Conservation (phyloP, 1,139 yeast species). For the Candida pseudocylindracea region DNA sequence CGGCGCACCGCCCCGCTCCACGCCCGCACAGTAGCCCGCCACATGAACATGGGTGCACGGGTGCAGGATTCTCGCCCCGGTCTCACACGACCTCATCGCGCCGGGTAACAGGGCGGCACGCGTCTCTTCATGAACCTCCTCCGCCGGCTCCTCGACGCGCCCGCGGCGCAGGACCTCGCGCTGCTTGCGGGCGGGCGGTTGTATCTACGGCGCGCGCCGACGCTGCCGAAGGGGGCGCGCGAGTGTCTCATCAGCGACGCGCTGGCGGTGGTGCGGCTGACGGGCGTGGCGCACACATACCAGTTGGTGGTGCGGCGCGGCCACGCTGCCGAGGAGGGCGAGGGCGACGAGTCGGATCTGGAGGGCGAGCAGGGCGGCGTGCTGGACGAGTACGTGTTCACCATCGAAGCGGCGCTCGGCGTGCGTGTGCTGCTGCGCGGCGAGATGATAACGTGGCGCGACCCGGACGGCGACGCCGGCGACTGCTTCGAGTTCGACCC, state of each 20-base stretch:
- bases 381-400: slow-evolving; percentile 40
- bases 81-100: too few relatives aligned
- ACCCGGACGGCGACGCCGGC: slow-evolving; percentile 68
- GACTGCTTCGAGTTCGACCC: slow-evolving; percentile 69
- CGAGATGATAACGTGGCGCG: slow-evolving; percentile 55
- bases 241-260: slow-evolving; percentile 73
- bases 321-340: slow-evolving; percentile 32
- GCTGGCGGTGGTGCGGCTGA: slow-evolving; percentile 44
- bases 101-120: too few relatives aligned
- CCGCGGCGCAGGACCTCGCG: slow-evolving; percentile 44
- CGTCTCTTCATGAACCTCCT: slow-evolving; percentile 44
- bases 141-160: slow-evolving; percentile 40
- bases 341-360: slow-evolving; percentile 28
- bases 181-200: slow-evolving; percentile 66
- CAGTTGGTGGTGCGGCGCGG: slow-evolving; percentile 55
- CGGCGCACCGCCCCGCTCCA: too few relatives aligned
- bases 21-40: too few relatives aligned
- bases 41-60: too few relatives aligned
- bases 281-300: slow-evolving; percentile 42
- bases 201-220: slow-evolving; percentile 47
- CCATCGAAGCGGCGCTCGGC: slow-evolving; percentile 39
- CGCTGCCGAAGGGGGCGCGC: slow-evolving; percentile 67
- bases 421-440: slow-evolving; percentile 16
- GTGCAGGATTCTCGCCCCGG: too few relatives aligned
- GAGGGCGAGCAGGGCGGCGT: slow-evolving; percentile 14